Conservation (phyloP, 1,284 basidiomycete species). For the Porodaedalea pini region DNA sequence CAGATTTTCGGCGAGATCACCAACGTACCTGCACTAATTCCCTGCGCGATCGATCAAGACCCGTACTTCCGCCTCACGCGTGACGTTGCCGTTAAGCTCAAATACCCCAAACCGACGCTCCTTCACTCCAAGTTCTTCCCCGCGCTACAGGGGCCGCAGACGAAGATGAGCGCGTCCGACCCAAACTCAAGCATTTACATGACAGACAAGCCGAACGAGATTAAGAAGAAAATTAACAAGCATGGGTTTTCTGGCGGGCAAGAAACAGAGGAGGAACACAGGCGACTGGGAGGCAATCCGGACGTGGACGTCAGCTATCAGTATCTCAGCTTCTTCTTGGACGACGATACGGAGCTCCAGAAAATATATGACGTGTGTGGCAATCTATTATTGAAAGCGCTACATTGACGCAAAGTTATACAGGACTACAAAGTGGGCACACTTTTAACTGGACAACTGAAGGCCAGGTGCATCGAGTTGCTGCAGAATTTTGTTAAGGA, state of each 20-base stretch:
- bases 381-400: not conserved
- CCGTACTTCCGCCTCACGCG: slow-evolving; percentile 97
- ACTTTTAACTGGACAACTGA: slow-evolving; percentile 89
- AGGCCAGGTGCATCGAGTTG: slow-evolving; percentile 82
- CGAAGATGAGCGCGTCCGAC: slow-evolving; percentile 98
- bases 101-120: slow-evolving; percentile 92
- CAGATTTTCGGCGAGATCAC: slow-evolving; percentile 89
- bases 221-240: slow-evolving; percentile 97
- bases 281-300: slow-evolving; percentile 84
- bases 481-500: slow-evolving; percentile 82
- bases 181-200: slow-evolving; percentile 91
- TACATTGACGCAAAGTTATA: not conserved
- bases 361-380: slow-evolving; percentile 67
- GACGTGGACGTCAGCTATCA: slow-evolving; percentile 97
- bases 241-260: slow-evolving; percentile 89
- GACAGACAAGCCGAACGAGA: slow-evolving; percentile 89
- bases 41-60: slow-evolving; percentile 98
- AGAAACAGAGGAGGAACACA: slow-evolving; percentile 93
- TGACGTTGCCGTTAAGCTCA: slow-evolving; percentile 90
- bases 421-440: slow-evolving; percentile 90
- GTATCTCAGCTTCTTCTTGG: slow-evolving; percentile 95
- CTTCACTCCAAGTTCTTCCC: slow-evolving; percentile 98
- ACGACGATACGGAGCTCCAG: slow-evolving; percentile 86
- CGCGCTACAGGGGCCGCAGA: slow-evolving; percentile 94
- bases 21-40: slow-evolving; percentile 91